Conservation (phyloP, 495 filamentous ascomycete species). For the Pseudevernia furfuracea region DNA sequence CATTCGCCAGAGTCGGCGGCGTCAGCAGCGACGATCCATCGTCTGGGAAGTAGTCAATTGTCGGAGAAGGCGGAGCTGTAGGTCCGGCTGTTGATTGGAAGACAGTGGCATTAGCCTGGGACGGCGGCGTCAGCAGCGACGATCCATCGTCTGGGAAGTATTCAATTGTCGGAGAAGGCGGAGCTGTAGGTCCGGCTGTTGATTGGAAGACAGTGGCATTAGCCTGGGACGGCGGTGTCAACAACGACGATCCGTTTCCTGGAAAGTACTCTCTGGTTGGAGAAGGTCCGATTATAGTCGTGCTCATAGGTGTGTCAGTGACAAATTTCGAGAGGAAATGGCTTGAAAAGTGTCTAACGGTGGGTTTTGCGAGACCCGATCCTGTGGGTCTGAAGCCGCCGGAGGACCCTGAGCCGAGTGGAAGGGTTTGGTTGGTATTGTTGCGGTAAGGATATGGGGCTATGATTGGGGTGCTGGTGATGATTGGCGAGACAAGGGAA, state of each 20-base stretch:
- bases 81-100: background rate
- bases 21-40: background rate
- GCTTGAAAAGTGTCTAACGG: background rate
- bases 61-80: background rate
- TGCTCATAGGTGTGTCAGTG: background rate
- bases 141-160: too few species aligned
- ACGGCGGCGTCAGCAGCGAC: background rate
- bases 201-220: background rate
- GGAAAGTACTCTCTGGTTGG: background rate
- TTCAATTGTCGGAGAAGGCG: too few species aligned
- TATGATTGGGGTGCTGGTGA: slow-evolving; percentile 1
- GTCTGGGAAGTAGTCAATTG: background rate
- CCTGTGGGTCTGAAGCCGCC: background rate
- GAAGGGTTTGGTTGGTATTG: slow-evolving; percentile 2
- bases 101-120: background rate
- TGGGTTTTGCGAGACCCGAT: background rate
- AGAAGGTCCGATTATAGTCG: background rate
- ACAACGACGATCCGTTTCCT: background rate
- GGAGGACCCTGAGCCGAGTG: slow-evolving; percentile 4
- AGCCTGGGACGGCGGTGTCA: background rate
- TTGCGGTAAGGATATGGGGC: slow-evolving; percentile 11
- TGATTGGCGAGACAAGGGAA: background rate
- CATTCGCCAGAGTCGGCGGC: background rate
- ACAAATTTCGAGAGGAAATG: background rate
- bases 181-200: slow-evolving; percentile 3